Conservation (phyloP, 2,329 filamentous ascomycete species). For the Ramichloridium luteum region DNA sequence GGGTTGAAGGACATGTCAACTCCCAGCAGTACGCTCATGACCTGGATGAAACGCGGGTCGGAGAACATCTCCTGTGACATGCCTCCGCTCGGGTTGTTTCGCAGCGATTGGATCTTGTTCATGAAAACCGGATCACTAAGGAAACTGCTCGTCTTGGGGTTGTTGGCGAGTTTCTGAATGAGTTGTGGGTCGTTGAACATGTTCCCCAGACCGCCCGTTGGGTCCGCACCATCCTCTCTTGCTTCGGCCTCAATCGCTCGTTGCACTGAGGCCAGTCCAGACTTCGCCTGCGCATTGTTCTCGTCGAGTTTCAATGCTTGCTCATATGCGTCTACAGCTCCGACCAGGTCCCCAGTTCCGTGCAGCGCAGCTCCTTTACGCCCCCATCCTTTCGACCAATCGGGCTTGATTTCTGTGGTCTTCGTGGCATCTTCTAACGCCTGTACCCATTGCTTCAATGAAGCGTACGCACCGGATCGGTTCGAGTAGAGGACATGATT, state of each 20-base stretch:
- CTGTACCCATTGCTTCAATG: conserved; percentile 74
- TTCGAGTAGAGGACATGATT: conserved; percentile 99
- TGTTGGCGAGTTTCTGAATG: conserved; percentile 77
- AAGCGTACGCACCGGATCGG: conserved; percentile 76
- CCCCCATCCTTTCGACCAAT: conserved; percentile 95
- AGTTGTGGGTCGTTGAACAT: conserved; percentile 93
- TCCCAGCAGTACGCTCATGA: conserved; percentile 85
- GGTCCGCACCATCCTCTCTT: conserved; percentile 51
- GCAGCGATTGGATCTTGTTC: conserved; percentile 70
- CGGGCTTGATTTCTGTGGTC: conserved; percentile 86
- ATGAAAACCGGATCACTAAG: conserved; percentile 82
- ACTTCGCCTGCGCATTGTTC: conserved; percentile 84
- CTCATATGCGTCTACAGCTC: conserved; percentile 80
- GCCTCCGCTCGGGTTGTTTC: conserved; percentile 61
- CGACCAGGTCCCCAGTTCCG: conserved; percentile 72
- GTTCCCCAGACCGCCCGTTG: conserved; percentile 64
- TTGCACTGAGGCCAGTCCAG: conserved; percentile 71
- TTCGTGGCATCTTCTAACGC: conserved; percentile 85
- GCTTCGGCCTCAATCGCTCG: conserved; percentile 75
- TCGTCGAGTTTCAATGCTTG: conserved; percentile 89
- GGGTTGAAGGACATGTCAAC: conserved; percentile 72
- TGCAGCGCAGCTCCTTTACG: conserved; percentile 86
- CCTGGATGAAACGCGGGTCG: conserved; percentile 84
- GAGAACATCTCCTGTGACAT: conserved; percentile 63
- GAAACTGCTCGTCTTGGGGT: conserved; percentile 79